phyloP scores from a whole-genome alignment of 31 red algal species.

The Endocladia muricata region DNA sequence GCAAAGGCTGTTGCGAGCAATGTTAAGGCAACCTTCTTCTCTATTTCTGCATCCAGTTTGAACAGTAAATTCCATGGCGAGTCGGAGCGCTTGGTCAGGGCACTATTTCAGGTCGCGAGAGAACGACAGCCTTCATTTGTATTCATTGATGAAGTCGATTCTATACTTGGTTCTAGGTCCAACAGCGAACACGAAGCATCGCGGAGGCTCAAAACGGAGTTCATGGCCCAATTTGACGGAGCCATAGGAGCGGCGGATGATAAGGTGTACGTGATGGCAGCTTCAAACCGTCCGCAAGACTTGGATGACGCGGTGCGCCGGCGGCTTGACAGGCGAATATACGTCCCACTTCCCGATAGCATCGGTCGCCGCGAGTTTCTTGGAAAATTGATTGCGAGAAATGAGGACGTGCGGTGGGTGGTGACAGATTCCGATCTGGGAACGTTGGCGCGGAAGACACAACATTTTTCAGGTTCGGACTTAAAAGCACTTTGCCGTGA shows the following conservation, averaged over 20 bases:
- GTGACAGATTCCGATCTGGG: background rate
- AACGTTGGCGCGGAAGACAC: background rate
- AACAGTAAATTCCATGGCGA: constrained; percentile 77
- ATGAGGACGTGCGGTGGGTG: constrained; percentile 24
- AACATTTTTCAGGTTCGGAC: constrained; percentile 68
- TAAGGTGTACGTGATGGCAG: constrained; percentile 63
- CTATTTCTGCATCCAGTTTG: constrained; percentile 50
- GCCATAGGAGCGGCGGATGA: constrained; percentile 4
- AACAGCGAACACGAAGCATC: constrained; percentile 79
- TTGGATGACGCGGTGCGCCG: constrained; percentile 76
- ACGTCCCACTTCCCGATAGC: constrained; percentile 56
- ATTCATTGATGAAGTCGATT: constrained; percentile 94
- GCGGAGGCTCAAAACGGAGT: constrained; percentile 73
- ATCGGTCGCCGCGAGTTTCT: constrained; percentile 50
- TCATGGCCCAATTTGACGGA: constrained; percentile 83
- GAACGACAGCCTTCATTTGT: constrained; percentile 77
- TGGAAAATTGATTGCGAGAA: constrained; percentile 22
- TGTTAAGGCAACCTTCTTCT: constrained; percentile 60
- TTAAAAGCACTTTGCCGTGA: constrained; percentile 57
- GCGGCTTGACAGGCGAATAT: constrained; percentile 69
- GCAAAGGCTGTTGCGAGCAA: constrained; percentile 73
- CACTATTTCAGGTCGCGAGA: constrained; percentile 80
- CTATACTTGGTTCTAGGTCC: constrained; percentile 50
- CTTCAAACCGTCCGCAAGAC: constrained; percentile 74
- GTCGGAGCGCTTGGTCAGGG: constrained; percentile 66